Evolutionary conservation across 1,139 yeast species (phyloP).

Genomic region (Zygosaccharomyces sapae): DNA sequence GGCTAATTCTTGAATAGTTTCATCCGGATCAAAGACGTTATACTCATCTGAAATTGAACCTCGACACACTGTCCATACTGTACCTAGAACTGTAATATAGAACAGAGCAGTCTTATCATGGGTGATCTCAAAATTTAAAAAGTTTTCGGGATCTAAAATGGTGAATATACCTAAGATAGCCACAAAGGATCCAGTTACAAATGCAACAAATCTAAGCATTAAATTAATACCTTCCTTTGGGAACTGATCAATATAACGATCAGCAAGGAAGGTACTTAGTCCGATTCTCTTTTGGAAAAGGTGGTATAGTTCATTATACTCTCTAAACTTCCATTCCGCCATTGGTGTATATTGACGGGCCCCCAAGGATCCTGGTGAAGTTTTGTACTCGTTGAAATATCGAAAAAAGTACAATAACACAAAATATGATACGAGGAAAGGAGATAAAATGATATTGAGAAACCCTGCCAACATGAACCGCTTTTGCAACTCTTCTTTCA

Average conservation of each 20-base stretch:
- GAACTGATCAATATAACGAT: slow-evolving; percentile 80
- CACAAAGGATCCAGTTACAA: slow-evolving; percentile 82
- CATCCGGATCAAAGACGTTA: slow-evolving; percentile 84
- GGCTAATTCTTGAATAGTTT: slow-evolving; percentile 69
- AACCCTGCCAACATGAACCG: slow-evolving; percentile 86
- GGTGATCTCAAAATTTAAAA: slow-evolving; percentile 83
- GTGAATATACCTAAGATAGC: slow-evolving; percentile 83
- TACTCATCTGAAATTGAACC: slow-evolving; percentile 58
- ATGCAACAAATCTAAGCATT: slow-evolving; percentile 61
- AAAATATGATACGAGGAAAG: slow-evolving; percentile 79
- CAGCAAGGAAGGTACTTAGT: slow-evolving; percentile 73
- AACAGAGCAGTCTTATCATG: slow-evolving; percentile 77
- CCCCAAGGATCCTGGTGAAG: slow-evolving; percentile 80
- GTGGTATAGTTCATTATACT: slow-evolving; percentile 88
- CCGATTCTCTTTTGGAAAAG: slow-evolving; percentile 74
- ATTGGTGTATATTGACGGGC: slow-evolving; percentile 87
- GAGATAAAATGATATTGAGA: slow-evolving; percentile 75
- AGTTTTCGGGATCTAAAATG: slow-evolving; percentile 85
- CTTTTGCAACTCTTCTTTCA: slow-evolving; percentile 67
- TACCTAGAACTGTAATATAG: slow-evolving; percentile 82
- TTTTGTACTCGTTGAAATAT: slow-evolving; percentile 87
- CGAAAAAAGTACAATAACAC: slow-evolving; percentile 78
- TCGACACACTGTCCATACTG: slow-evolving; percentile 70
- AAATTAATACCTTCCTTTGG: slow-evolving; percentile 77
- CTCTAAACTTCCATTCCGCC: slow-evolving; percentile 94